Conservation (phyloP, 768 basidiomycete genomes). For the Tricholoma hemisulphureum region DNA sequence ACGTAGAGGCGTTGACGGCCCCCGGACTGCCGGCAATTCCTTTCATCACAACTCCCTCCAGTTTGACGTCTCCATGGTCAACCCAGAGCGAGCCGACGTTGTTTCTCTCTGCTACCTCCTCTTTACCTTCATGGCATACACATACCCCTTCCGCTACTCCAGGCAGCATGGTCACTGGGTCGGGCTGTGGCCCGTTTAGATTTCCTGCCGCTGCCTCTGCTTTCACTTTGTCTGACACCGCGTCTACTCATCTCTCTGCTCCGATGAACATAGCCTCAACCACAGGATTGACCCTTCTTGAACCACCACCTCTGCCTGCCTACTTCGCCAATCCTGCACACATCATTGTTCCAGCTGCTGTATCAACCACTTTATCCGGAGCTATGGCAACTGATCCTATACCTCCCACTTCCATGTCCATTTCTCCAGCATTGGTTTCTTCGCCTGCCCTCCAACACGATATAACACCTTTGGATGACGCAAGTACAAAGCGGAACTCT, state of each 20-base stretch:
- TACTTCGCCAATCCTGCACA: neutral
- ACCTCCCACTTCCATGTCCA: neutral
- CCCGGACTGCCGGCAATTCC: neutral
- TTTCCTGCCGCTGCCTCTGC: neutral
- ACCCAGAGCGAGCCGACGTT: neutral
- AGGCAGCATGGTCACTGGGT: too few relatives aligned
- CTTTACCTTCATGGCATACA: neutral
- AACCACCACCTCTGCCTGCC: too few relatives aligned
- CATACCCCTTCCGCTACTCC: neutral
- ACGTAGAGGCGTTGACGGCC: neutral
- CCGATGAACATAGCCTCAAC: too few relatives aligned
- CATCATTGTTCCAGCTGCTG: neutral
- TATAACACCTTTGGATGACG: neutral
- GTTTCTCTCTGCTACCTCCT: neutral
- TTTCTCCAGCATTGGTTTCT: neutral
- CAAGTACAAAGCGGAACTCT: neutral
- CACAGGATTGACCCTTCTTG: too few relatives aligned
- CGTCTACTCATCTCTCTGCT: too few relatives aligned
- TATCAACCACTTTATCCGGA: neutral
- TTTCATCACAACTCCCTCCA: neutral
- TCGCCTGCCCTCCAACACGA: neutral
- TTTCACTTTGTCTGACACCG: neutral
- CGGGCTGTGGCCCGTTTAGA: neutral
- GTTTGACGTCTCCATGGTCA: neutral
- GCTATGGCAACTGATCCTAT: neutral